phyloP scores from a whole-genome alignment of 257 asterid genomes.

The Gardenia jasminoides region DNA sequence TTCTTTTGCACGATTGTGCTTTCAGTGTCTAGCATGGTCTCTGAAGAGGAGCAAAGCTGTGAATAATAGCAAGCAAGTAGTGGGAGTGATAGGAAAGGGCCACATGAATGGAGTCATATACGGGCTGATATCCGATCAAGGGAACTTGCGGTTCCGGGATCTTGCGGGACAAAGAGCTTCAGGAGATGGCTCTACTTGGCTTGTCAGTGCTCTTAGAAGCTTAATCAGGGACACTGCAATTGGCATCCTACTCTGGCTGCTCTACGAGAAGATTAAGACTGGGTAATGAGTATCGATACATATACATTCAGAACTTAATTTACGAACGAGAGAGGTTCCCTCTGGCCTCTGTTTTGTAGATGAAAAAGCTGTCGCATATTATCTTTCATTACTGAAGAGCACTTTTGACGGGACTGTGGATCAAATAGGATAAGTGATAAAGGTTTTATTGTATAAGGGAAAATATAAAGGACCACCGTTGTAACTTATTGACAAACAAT shows the following conservation, averaged over 20 bases:
- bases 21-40: constrained; percentile 87
- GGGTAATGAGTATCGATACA: not conserved
- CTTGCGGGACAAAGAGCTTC: constrained; percentile 53
- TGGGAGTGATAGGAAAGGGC: constrained; percentile 86
- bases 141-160: constrained; percentile 76
- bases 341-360: too few relatives aligned
- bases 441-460: too few relatives aligned
- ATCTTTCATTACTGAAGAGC: too few relatives aligned
- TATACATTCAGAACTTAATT: too few relatives aligned
- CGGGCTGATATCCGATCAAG: constrained; percentile 71
- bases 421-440: too few relatives aligned
- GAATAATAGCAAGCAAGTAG: constrained; percentile 64
- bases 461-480: too few relatives aligned
- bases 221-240: constrained; percentile 70
- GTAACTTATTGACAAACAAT: too few relatives aligned
- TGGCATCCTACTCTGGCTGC: constrained; percentile 60
- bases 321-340: too few relatives aligned
- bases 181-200: constrained; percentile 45
- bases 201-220: constrained; percentile 40
- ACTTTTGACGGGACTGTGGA: too few relatives aligned
- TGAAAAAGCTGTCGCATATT: too few relatives aligned
- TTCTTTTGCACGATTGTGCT: not conserved
- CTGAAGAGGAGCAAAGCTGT: constrained; percentile 97
- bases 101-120: constrained; percentile 92
- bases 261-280: constrained; percentile 53